Percentiles rank a stretch among this genome's conserved stretches.
These are phyloP conservation scores for Amoeboaphelidium occidentale DNA, from an alignment of 371 early-diverging fungal genomes.

Conservation along the genomic window DNA sequence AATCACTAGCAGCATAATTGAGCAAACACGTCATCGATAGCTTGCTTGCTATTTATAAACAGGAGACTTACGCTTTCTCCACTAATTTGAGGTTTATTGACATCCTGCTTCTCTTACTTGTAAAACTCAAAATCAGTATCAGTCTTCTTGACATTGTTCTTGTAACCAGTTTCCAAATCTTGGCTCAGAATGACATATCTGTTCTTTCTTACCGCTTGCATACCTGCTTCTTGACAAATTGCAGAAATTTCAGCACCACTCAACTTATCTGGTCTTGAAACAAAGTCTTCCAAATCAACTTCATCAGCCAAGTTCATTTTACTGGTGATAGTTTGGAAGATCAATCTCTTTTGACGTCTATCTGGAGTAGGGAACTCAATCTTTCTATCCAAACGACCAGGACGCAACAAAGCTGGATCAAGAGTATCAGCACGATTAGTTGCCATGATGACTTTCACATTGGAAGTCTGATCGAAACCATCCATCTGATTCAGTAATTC, in stretches of 20 bases:
- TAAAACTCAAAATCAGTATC: constrained; percentile 92
- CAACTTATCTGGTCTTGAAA: constrained; percentile 92
- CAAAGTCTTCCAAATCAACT: constrained; percentile 97
- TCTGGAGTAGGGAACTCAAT: constrained; percentile 99
- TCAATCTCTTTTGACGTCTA: constrained; percentile 95
- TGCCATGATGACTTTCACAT: constrained; percentile 99
- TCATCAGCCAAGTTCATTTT: constrained; percentile 98
- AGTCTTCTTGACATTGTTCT: constrained; percentile 80
- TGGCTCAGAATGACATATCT: constrained; percentile 91
- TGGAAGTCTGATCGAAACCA: constrained; percentile 96
- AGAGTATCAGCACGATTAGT: constrained; percentile 98
- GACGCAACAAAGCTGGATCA: constrained; percentile 96
- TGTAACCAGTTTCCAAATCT: constrained; percentile 97
- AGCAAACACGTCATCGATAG: too few relatives aligned
- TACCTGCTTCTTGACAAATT: constrained; percentile 98
- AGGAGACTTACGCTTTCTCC: too few relatives aligned
- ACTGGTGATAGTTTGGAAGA: constrained; percentile 86
- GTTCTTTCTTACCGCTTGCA: constrained; percentile 95
- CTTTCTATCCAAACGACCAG: constrained; percentile 97
- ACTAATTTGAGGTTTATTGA: too few relatives aligned
- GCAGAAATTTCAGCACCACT: constrained; percentile 98
- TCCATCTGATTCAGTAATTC: constrained; percentile 99
- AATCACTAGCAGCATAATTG: too few relatives aligned
- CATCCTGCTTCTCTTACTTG: constrained; percentile 25
- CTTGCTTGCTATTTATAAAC: too few relatives aligned